Conservation (phyloP, 2,329 filamentous ascomycete species). For the Aspergillus ustus region DNA sequence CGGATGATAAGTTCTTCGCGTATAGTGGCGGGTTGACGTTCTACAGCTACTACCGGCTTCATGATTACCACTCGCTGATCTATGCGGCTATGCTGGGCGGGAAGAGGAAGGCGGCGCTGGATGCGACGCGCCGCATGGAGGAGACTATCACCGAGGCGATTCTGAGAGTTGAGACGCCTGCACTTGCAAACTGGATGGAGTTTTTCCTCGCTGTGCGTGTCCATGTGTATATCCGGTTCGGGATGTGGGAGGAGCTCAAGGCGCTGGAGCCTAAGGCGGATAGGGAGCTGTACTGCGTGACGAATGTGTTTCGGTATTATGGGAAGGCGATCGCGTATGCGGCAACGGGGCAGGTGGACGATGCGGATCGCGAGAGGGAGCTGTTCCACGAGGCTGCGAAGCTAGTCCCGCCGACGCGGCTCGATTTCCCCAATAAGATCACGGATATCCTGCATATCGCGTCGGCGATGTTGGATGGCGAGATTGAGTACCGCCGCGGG, state of each 20-base stretch:
- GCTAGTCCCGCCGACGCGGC: constrained; percentile 62
- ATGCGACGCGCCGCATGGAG: constrained; percentile 64
- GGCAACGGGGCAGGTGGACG: constrained; percentile 57
- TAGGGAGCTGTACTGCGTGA: constrained; percentile 66
- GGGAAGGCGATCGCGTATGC: constrained; percentile 69
- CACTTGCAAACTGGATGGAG: constrained; percentile 80
- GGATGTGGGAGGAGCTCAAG: constrained; percentile 70
- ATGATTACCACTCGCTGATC: constrained; percentile 74
- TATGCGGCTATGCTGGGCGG: constrained; percentile 79
- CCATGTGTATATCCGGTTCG: constrained; percentile 74
- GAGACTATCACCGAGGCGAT: constrained; percentile 65
- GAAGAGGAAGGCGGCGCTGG: constrained; percentile 63
- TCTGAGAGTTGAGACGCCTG: constrained; percentile 66
- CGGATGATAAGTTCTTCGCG: constrained; percentile 68
- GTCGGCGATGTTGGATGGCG: constrained; percentile 69
- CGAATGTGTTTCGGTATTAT: constrained; percentile 70
- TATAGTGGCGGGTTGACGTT: constrained; percentile 61
- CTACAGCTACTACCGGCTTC: constrained; percentile 73
- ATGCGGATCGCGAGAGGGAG: constrained; percentile 57
- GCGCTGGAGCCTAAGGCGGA: constrained; percentile 61
- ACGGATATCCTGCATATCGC: constrained; percentile 66
- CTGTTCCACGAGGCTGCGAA: constrained; percentile 58
- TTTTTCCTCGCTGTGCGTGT: constrained; percentile 68
- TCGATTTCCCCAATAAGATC: constrained; percentile 68
- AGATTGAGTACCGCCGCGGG: constrained; percentile 69